Evolutionary conservation across 2,329 filamentous ascomycete species (phyloP).

Genomic region (Neofusicoccum sp.): DNA sequence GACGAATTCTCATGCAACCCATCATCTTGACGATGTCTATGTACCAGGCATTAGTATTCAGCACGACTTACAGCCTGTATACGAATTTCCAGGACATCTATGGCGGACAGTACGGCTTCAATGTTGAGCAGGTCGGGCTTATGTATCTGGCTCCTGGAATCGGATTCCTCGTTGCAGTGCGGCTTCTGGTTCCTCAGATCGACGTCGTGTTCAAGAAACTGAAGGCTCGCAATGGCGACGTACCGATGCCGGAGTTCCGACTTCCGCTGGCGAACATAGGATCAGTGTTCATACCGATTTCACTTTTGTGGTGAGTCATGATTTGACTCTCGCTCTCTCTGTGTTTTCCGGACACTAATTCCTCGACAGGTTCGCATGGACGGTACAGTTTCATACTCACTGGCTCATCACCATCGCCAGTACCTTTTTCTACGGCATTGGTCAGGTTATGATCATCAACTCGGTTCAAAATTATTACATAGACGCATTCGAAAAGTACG

Average conservation of each 20-base stretch:
- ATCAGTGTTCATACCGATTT: conserved; percentile 42
- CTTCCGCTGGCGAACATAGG: conserved; percentile 48
- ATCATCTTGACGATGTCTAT: conserved; percentile 47
- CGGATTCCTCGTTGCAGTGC: conserved; percentile 45
- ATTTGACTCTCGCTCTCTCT: background rate
- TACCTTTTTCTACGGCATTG: conserved; percentile 52
- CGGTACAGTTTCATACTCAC: conserved; percentile 40
- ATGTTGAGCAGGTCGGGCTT: conserved; percentile 46
- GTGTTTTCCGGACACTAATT: background rate
- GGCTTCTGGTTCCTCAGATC: conserved; percentile 48
- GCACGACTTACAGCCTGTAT: conserved; percentile 49
- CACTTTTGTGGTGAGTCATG: conserved; percentile 42
- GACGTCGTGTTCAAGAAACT: conserved; percentile 49
- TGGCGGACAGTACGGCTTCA: conserved; percentile 43
- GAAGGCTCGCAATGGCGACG: conserved; percentile 40
- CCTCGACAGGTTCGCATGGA: conserved; percentile 39
- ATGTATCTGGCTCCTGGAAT: conserved; percentile 46
- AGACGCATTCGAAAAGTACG: conserved; percentile 51
- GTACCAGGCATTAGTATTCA: conserved; percentile 49
- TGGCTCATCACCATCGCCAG: conserved; percentile 43
- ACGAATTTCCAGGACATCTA: conserved; percentile 51
- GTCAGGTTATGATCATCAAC: conserved; percentile 55
- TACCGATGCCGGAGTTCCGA: conserved; percentile 44
- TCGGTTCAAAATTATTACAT: conserved; percentile 57
- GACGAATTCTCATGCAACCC: conserved; percentile 45